Evolutionary conservation across 2,329 filamentous ascomycete species (phyloP).

Genomic region (Arthrinium puccinioides): DNA sequence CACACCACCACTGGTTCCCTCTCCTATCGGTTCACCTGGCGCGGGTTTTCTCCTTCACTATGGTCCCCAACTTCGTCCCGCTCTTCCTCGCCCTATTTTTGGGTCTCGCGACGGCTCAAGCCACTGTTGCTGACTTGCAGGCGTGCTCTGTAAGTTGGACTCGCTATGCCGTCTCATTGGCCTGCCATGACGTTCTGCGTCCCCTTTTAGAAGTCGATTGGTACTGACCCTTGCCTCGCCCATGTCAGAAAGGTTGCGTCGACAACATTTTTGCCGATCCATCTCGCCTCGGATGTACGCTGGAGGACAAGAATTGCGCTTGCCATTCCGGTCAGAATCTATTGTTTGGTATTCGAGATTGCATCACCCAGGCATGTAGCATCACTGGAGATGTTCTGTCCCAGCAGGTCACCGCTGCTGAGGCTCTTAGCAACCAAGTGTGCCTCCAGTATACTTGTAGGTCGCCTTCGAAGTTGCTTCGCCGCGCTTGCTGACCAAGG

Average conservation of each 20-base stretch:
- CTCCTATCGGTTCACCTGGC: background rate
- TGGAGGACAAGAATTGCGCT: slow-evolving; percentile 4
- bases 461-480: background rate
- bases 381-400: background rate
- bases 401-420: background rate
- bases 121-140: background rate
- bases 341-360: slow-evolving; percentile 5
- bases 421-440: background rate
- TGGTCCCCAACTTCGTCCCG: background rate
- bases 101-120: background rate
- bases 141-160: background rate
- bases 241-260: slow-evolving; percentile 6
- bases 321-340: slow-evolving; percentile 3
- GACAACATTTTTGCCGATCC: slow-evolving; percentile 4
- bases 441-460: slow-evolving; percentile 4
- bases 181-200: background rate
- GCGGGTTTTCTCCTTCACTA: too few relatives aligned
- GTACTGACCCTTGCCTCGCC: background rate
- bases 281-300: slow-evolving; percentile 1
- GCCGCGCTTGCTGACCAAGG: slow-evolving; percentile 2
- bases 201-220: background rate
- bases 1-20: background rate
- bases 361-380: slow-evolving; percentile 7
- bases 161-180: too few relatives aligned
- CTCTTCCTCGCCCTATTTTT: background rate